phyloP scores from a whole-genome alignment of 768 basidiomycete genomes.

The Leucogyrophana mollusca region DNA sequence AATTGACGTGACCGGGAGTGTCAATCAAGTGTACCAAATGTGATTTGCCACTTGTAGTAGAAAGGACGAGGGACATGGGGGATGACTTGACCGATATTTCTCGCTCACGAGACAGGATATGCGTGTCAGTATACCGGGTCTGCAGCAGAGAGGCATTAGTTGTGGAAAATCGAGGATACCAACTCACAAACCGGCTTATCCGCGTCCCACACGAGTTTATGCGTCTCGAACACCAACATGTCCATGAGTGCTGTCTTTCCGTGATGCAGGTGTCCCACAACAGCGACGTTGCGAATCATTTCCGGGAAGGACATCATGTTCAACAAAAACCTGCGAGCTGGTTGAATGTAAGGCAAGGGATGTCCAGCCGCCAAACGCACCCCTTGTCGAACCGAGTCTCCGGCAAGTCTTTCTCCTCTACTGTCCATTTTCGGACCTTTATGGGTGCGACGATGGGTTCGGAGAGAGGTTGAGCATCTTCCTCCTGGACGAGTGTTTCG shows the following conservation, averaged over 20 bases:
- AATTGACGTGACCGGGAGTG: constrained; percentile 98
- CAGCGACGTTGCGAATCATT: constrained; percentile 93
- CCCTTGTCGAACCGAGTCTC: constrained; percentile 97
- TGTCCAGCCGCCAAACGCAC: constrained; percentile 42
- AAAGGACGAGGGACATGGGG: constrained; percentile 90
- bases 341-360: constrained; percentile 5
- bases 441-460: constrained; percentile 96
- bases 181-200: constrained; percentile 71
- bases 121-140: constrained; percentile 96
- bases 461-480: constrained; percentile 92
- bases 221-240: constrained; percentile 96
- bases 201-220: constrained; percentile 91
- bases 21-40: constrained; percentile 93
- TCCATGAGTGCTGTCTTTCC: constrained; percentile 97
- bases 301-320: constrained; percentile 90
- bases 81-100: constrained; percentile 95
- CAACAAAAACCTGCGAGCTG: constrained; percentile 73
- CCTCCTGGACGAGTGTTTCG: constrained; percentile 96
- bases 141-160: constrained; percentile 33
- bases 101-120: constrained; percentile 82
- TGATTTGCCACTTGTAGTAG: constrained; percentile 86
- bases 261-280: constrained; percentile 96
- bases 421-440: constrained; percentile 91
- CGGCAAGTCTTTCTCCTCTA: constrained; percentile 95
- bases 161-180: constrained; percentile 8